These are phyloP conservation scores for Fusarium metavorans DNA, from an alignment of 2,329 filamentous ascomycete genomes.

Conservation along the genomic window DNA sequence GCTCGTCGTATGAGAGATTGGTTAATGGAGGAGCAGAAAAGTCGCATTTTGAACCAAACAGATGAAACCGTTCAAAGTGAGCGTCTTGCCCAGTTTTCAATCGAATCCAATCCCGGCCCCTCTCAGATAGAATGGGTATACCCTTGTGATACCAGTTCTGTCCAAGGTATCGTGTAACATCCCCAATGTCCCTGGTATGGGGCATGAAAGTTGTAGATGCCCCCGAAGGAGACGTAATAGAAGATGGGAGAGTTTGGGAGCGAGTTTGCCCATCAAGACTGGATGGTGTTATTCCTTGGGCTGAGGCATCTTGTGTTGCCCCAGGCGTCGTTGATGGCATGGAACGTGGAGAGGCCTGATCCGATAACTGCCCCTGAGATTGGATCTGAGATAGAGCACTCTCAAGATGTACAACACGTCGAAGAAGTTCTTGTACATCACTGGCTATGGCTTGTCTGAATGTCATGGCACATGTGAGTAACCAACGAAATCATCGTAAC, in stretches of 20 bases:
- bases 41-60: conserved; percentile 1
- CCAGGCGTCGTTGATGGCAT: not conserved
- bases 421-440: not conserved
- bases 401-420: not conserved
- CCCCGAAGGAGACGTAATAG: not conserved
- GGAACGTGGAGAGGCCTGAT: not conserved
- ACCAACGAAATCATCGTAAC: not conserved
- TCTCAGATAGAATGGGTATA: conserved; percentile 16
- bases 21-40: not conserved
- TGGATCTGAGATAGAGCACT: not conserved
- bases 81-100: conserved; percentile 12
- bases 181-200: not conserved
- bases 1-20: not conserved
- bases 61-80: not conserved
- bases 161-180: conserved; percentile 9
- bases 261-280: not conserved
- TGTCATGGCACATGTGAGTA: not conserved
- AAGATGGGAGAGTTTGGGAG: not conserved
- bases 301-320: not conserved
- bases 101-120: conserved; percentile 16
- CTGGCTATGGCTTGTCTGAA: not conserved
- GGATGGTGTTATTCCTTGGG: not conserved
- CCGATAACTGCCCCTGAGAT: not conserved
- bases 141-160: conserved; percentile 24
- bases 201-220: not conserved